Conservation (phyloP, 345 rosid species). For the Eucalyptus lansdowneana region DNA sequence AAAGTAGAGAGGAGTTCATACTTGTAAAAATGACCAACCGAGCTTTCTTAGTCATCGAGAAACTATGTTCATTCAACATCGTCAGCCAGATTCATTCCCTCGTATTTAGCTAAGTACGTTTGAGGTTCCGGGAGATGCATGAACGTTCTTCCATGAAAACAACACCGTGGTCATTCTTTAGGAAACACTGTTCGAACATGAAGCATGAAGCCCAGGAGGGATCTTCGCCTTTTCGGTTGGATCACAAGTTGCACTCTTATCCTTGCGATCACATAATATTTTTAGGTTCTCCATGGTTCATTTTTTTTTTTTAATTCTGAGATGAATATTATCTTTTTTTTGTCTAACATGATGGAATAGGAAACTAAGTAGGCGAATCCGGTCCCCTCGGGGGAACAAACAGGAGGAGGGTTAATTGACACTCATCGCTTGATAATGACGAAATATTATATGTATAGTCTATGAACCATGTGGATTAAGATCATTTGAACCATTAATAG, state of each 20-base stretch:
- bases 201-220: neutral
- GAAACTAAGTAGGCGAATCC: neutral
- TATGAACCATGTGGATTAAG: neutral
- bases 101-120: neutral
- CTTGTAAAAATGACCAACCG: neutral
- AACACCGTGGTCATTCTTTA: neutral
- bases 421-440: neutral
- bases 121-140: neutral
- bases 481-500: neutral
- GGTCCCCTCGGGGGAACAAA: neutral
- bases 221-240: neutral
- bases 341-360: neutral
- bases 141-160: neutral
- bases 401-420: neutral
- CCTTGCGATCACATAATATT: neutral
- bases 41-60: neutral
- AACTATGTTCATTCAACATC: neutral
- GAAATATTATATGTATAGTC: neutral
- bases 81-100: neutral
- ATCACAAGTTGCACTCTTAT: neutral
- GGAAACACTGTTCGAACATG: neutral
- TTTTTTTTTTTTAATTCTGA: neutral
- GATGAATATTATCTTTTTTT: neutral
- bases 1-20: neutral
- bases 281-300: neutral